Base-by-base conservation (phyloP, 169 alveolate species). In the Eimeria sp. region DNA sequence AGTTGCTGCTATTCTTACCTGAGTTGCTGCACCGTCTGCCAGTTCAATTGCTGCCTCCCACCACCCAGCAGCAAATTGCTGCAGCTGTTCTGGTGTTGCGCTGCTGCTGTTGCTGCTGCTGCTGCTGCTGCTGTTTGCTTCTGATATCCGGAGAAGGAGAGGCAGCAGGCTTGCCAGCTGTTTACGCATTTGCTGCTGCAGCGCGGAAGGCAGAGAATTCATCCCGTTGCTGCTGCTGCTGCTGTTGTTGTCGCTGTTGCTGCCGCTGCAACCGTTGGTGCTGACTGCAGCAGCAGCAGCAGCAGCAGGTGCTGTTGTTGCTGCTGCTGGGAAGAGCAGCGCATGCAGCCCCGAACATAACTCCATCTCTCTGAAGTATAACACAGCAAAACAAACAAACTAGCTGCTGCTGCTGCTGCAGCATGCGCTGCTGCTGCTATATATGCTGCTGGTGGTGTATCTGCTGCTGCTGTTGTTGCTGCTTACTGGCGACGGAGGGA, bases 181-280 rank as follows among this genome's bases (percentile, higher is more conserved):
- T 34, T 34, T 34, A 34, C 40, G 40, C 40, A 34, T 34, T 34
- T 34, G 40, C 40, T 34, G 40, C 40, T 34, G 40, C 40, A 34
- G 2, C 40, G 40, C 0, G 40, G 40, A 2, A 34, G 40, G 40
- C 40, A 34, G 2, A 34, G 40, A 34, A 34, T 34, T 34, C 40
- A 34, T 34, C 40, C 22, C 30, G 84, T 57, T 30, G 84, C 49
- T n/a, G 65, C 89, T 78, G 89, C 65, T 78, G 89, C 89, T 45
- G 89, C 89, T 78, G 89, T 40, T 45, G 89, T 67, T 78, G 89
- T 40, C 25, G 89, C 89, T 78, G 67, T 43, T 34, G 89, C 67
- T 47, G 89, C 30, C 22, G 89, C 65, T 43, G 40, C 89, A 43
- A 18, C 57, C 51, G 84, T 49, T n/a, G 84, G 22, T 14, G 30